A percentile compares a stretch with the other conserved stretches of the same genome.
Evolutionary conservation across 2,329 filamentous ascomycete species (phyloP).

Genomic region (Penicillium sp.): DNA sequence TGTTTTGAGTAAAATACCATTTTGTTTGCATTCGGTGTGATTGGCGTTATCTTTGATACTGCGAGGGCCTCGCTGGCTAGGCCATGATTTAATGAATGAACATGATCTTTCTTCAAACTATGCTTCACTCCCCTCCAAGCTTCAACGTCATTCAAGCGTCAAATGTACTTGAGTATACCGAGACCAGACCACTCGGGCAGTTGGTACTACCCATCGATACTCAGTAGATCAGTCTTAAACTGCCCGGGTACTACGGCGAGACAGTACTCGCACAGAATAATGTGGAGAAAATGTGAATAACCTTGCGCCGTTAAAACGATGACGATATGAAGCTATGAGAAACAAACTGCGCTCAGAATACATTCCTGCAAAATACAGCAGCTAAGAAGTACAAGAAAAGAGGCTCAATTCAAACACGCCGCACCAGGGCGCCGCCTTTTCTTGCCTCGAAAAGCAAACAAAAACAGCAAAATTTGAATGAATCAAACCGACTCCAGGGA

Average conservation of each 20-base stretch:
- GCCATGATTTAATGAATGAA: constrained; percentile 21
- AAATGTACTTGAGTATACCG: too few relatives aligned
- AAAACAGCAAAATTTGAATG: constrained; percentile 2
- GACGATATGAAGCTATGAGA: neutral
- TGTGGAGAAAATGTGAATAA: neutral
- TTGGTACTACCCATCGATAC: neutral
- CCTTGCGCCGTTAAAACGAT: neutral
- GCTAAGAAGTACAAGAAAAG: constrained; percentile 2
- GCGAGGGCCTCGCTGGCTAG: constrained; percentile 6
- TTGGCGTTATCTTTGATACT: constrained; percentile 10
- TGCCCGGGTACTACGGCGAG: neutral
- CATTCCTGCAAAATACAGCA: neutral
- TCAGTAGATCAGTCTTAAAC: neutral
- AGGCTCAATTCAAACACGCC: neutral
- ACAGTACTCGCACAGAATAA: neutral
- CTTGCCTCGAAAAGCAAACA: constrained; percentile 3
- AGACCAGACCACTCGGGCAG: neutral
- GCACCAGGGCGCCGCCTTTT: constrained; percentile 1
- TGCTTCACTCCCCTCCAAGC: neutral
- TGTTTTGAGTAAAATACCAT: constrained; percentile 24
- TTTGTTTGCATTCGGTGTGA: constrained; percentile 20
- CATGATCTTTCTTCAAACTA: constrained; percentile 1
- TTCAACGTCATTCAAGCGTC: neutral
- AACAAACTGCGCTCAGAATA: neutral
- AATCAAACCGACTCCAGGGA: constrained; percentile 11